Percentiles rank a stretch among this genome's conserved stretches.
These are phyloP conservation scores for Ophiostoma australiae DNA, from an alignment of 2,329 filamentous ascomycete species.

Conservation along the genomic window DNA sequence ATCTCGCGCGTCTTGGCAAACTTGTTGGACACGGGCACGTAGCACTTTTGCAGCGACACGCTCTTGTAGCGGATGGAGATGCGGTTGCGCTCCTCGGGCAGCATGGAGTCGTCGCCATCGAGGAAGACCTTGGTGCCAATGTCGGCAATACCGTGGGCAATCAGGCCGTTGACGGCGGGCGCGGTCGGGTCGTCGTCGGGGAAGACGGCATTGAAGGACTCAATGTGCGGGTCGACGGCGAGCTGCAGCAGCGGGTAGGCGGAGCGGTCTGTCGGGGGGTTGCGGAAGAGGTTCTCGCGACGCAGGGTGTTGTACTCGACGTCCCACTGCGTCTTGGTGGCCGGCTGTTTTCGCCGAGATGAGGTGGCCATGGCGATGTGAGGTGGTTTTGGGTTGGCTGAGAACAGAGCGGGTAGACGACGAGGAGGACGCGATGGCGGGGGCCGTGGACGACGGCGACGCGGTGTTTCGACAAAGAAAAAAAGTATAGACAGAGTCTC, in stretches of 20 bases:
- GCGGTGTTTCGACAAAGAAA: background rate
- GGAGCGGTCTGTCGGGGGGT: constrained; percentile 79
- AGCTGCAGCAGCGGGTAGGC: constrained; percentile 82
- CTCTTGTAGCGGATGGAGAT: constrained; percentile 75
- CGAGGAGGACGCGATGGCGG: background rate
- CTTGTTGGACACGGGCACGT: constrained; percentile 77
- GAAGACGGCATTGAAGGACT: constrained; percentile 92
- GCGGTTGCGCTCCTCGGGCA: constrained; percentile 61
- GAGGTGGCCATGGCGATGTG: constrained; percentile 23
- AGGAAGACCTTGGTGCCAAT: constrained; percentile 86
- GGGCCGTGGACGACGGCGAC: background rate
- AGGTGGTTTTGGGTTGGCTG: background rate
- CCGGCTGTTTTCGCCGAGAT: constrained; percentile 27
- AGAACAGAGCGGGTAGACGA: background rate
- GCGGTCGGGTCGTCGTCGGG: constrained; percentile 50
- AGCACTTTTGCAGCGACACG: constrained; percentile 75
- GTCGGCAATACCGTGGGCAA: constrained; percentile 74
- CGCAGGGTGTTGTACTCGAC: constrained; percentile 80
- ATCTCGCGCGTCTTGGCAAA: constrained; percentile 79
- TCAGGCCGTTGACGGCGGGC: constrained; percentile 36
- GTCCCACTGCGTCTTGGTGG: constrained; percentile 70
- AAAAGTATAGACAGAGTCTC: background rate
- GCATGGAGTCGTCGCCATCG: constrained; percentile 67
- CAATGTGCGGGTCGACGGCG: constrained; percentile 86
- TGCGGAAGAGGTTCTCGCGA: constrained; percentile 80